Evolutionary conservation across 768 basidiomycete species (phyloP).

Genomic region (Tephrocybe sp.): DNA sequence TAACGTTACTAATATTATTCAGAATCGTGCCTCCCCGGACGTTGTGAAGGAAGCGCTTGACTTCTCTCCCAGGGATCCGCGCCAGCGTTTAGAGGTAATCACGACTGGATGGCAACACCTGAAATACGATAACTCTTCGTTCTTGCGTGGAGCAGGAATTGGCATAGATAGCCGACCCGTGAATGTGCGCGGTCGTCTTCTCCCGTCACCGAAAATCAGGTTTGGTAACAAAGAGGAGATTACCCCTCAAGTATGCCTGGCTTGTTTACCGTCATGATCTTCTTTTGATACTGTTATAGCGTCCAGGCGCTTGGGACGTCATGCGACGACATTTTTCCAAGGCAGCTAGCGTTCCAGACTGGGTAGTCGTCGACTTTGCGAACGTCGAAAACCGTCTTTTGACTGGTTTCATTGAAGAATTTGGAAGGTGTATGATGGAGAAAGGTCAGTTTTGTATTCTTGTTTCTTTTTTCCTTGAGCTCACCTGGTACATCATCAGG

Average conservation of each 20-base stretch:
- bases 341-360: slow-evolving; percentile 14
- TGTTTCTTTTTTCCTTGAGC: neutral
- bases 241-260: slow-evolving; percentile 11
- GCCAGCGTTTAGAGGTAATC: slow-evolving; percentile 20
- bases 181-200: slow-evolving; percentile 31
- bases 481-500: slow-evolving; percentile 5
- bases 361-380: slow-evolving; percentile 26
- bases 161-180: slow-evolving; percentile 26
- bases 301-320: slow-evolving; percentile 29
- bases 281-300: slow-evolving; percentile 3
- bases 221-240: slow-evolving; percentile 20
- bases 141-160: slow-evolving; percentile 38
- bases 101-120: slow-evolving; percentile 29
- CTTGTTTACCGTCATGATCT: too few species aligned
- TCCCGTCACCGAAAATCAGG: slow-evolving; percentile 28
- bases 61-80: slow-evolving; percentile 24
- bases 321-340: slow-evolving; percentile 22
- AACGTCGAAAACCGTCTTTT: slow-evolving; percentile 13
- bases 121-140: slow-evolving; percentile 34
- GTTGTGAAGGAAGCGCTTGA: slow-evolving; percentile 26
- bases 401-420: slow-evolving; percentile 18
- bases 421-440: slow-evolving; percentile 20
- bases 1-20: neutral
- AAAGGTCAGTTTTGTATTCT: slow-evolving; percentile 17
- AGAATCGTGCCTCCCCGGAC: slow-evolving; percentile 29